Evolutionary conservation across 1,139 yeast genomes (phyloP), one percentile per base, ranked within the genome.

Genomic region (Maudiozyma humilis): DNA sequence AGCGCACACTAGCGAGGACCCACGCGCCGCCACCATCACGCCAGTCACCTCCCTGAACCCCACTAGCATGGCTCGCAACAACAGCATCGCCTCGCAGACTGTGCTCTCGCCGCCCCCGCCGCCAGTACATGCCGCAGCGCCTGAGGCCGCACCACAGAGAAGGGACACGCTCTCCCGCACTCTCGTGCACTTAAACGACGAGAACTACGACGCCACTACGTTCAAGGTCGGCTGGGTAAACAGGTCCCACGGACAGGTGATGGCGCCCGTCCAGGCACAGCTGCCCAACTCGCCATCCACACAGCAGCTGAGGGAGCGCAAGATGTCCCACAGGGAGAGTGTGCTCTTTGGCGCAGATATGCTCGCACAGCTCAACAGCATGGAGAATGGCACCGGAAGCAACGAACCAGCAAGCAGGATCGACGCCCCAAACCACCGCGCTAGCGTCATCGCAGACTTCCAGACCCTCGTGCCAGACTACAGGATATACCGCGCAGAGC

Each of bases 401-500:
- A n/a, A 25, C n/a, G 29, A 31, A 23, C 8, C 37, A 3, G 19
- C 17, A 13, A 23, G n/a, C n/a, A 13, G 36, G 1, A 12, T 31
- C 16, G 40, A 41, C 25, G 14, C 16, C n/a, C 25, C 41, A 5
- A 41, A 15, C n/a, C 16, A 29, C 18, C 39, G 38, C 30, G 32
- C 35, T 31, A 48, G 41, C 32, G 23, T 38, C 1, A 13, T 46
- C 4, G 15, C 47, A 4, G 52, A 47, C 7, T 31, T 51, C 8
- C 56, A 52, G 29, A 42, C 48, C 3, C 43, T 54, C 15, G 47
- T 54, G 3, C 61, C 62, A 4, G 62, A 60, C 33, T 62, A 57
- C 44, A 72, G 71, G 49, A 56, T 82, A 31, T 76, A 66, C 51
- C 69, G 82, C 45, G 83, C 79, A 0, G 88, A 81, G 57, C 65